Conservation (phyloP, 108 stramenopile species). For the Cyclotella choctawhatcheeana region DNA sequence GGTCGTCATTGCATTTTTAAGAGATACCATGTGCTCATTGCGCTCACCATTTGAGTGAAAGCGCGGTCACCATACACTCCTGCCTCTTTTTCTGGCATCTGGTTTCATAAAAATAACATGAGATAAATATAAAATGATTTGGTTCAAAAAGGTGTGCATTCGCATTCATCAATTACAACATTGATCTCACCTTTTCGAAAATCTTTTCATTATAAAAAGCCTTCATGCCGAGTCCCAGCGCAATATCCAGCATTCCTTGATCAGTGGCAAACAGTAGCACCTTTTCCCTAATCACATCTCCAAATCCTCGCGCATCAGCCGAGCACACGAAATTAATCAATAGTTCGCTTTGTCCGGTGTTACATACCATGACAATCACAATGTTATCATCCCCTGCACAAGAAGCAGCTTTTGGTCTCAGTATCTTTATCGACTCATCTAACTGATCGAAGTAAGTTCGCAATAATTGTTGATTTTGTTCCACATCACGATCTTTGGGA, state of each 20-base stretch:
- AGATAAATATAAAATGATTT: too few species aligned
- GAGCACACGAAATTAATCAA: slow-evolving; percentile 60
- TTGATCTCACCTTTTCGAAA: slow-evolving; percentile 3
- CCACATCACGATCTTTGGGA: slow-evolving; percentile 42
- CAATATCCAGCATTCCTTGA: slow-evolving; percentile 50
- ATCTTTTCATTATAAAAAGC: slow-evolving; percentile 53
- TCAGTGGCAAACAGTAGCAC: slow-evolving; percentile 61
- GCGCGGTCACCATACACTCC: slow-evolving; percentile 55
- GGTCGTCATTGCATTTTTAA: not conserved
- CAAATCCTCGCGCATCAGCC: slow-evolving; percentile 50
- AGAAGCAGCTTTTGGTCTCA: slow-evolving; percentile 62
- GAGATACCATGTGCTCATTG: too few species aligned
- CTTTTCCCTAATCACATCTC: slow-evolving; percentile 42
- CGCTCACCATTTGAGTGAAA: slow-evolving; percentile 55
- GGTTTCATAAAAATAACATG: too few species aligned
- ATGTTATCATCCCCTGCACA: slow-evolving; percentile 55
- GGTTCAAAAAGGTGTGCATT: too few species aligned
- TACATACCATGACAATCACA: slow-evolving; percentile 63
- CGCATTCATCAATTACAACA: too few species aligned
- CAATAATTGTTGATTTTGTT: slow-evolving; percentile 57
- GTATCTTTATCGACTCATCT: slow-evolving; percentile 43
- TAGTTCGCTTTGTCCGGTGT: slow-evolving; percentile 53
- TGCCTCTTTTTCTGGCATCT: slow-evolving; percentile 55
- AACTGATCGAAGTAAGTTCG: slow-evolving; percentile 58
- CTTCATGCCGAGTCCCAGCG: slow-evolving; percentile 47